phyloP scores from a whole-genome alignment of 1,139 yeast genomes.

The Sugiyamaella grinbergsii region DNA sequence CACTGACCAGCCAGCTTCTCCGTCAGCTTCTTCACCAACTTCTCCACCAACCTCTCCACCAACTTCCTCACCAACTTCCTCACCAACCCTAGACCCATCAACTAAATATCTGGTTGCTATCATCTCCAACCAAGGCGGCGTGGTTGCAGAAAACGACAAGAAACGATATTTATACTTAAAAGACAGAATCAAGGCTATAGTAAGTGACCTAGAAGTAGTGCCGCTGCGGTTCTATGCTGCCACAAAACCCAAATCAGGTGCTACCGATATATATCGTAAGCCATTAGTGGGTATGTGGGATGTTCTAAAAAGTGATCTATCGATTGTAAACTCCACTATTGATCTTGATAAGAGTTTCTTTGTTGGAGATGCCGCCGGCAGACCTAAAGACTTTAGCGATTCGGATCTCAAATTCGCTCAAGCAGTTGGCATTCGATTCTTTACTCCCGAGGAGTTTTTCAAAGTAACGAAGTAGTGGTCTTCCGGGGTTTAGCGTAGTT shows the following conservation, averaged over 20 bases:
- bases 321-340: conserved; percentile 34
- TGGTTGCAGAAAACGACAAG: conserved; percentile 47
- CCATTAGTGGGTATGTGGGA: conserved; percentile 77
- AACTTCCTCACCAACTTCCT: conserved; percentile 2
- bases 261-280: conserved; percentile 56
- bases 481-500: no score
- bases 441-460: conserved; percentile 67
- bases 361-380: conserved; percentile 98
- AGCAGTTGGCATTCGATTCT: conserved; percentile 54
- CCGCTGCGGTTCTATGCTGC: conserved; percentile 63
- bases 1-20: not conserved
- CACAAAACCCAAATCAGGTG: conserved; percentile 34
- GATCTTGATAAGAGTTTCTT: conserved; percentile 55
- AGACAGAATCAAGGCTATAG: conserved; percentile 49
- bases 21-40: no score
- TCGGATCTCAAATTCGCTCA: conserved; percentile 72
- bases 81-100: not conserved
- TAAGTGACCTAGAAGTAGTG: conserved; percentile 32
- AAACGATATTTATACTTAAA: conserved; percentile 57
- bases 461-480: not conserved
- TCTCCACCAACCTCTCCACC: no score
- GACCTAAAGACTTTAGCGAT: conserved; percentile 73
- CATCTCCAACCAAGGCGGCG: conserved; percentile 86
- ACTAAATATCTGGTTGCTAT: conserved; percentile 55
- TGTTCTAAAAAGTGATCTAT: conserved; percentile 47